phyloP scores from a whole-genome alignment of 2,329 filamentous ascomycete species.

The Microascus cirrosus region DNA sequence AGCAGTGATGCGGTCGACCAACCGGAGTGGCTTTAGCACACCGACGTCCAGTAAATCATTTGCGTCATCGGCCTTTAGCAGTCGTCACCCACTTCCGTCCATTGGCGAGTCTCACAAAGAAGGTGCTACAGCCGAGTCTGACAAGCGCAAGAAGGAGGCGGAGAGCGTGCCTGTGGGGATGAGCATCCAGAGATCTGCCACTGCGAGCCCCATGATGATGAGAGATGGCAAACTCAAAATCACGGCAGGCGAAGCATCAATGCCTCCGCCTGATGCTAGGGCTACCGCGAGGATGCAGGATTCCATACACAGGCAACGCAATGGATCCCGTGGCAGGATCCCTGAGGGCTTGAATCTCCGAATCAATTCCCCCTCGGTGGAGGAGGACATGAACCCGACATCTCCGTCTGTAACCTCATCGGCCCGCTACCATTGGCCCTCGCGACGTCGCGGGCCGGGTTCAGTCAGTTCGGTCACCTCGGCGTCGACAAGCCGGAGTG shows the following conservation, averaged over 20 bases:
- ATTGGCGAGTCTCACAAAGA: constrained; percentile 48
- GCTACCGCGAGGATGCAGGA: constrained; percentile 50
- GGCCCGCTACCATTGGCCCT: constrained; percentile 42
- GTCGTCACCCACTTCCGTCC: constrained; percentile 59
- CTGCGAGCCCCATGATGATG: constrained; percentile 56
- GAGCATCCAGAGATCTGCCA: constrained; percentile 52
- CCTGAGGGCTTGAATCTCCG: constrained; percentile 58
- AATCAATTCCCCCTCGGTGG: constrained; percentile 44
- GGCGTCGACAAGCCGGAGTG: constrained; percentile 37
- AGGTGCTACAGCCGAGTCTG: neutral
- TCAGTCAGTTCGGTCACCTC: constrained; percentile 50
- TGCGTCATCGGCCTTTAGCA: constrained; percentile 46
- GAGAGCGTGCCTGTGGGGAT: constrained; percentile 20
- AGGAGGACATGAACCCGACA: constrained; percentile 37
- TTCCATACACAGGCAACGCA: constrained; percentile 38
- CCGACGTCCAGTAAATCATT: constrained; percentile 55
- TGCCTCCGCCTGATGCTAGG: constrained; percentile 51
- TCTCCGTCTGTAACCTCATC: constrained; percentile 40
- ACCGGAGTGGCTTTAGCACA: constrained; percentile 58
- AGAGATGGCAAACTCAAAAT: constrained; percentile 24
- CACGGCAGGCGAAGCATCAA: constrained; percentile 16
- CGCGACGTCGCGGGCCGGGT: constrained; percentile 38
- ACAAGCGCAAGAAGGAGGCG: neutral
- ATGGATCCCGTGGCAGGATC: constrained; percentile 68
- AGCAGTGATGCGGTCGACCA: constrained; percentile 55